These are phyloP conservation scores for Salix viminalis DNA, from an alignment of 345 rosid species.

Conservation along the genomic window DNA sequence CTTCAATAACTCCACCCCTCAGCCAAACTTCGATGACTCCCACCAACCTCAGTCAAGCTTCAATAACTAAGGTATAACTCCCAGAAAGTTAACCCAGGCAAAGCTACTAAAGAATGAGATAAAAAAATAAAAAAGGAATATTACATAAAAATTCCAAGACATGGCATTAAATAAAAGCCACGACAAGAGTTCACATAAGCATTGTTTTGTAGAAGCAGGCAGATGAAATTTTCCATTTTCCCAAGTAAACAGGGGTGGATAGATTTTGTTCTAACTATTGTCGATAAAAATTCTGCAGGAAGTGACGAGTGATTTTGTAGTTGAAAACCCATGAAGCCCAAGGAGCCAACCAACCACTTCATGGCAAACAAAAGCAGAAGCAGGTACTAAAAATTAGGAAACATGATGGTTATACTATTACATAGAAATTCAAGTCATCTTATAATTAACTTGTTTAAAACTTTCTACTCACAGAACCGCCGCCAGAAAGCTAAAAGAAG, in stretches of 20 bases:
- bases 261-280: background rate
- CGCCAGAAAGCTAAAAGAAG: background rate
- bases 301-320: slow-evolving; percentile 30
- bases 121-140: background rate
- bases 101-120: background rate
- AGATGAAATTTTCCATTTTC: background rate
- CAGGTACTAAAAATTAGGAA: too few species aligned
- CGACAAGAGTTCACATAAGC: background rate
- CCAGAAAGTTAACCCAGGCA: too few species aligned
- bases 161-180: too few species aligned
- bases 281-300: slow-evolving; percentile 35
- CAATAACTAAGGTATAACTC: too few species aligned
- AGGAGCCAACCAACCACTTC: slow-evolving; percentile 17
- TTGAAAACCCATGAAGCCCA: slow-evolving; percentile 19
- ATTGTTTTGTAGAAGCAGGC: background rate
- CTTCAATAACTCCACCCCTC: slow-evolving; percentile 14
- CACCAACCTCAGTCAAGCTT: too few species aligned
- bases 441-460: too few species aligned
- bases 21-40: too few species aligned
- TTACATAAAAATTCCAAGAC: background rate
- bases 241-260: background rate
- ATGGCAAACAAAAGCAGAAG: background rate
- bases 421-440: background rate
- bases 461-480: background rate
- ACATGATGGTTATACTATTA: too few species aligned